These are phyloP conservation scores for Naematelia encephala DNA, from an alignment of 768 basidiomycete species.

Conservation along the genomic window DNA sequence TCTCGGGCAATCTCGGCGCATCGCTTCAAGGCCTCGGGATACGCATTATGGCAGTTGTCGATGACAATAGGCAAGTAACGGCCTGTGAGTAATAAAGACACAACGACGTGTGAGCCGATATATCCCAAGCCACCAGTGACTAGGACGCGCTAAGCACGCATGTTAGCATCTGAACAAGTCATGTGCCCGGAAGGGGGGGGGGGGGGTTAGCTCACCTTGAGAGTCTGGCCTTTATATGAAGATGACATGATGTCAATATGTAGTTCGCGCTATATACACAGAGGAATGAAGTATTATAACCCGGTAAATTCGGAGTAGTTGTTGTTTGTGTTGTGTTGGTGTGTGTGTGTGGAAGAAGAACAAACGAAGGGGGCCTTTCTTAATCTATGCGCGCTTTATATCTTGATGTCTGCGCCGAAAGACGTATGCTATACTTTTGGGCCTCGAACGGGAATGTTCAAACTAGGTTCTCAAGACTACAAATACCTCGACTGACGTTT, in stretches of 20 bases:
- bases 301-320: too few relatives aligned
- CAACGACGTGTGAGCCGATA: slow-evolving; percentile 89
- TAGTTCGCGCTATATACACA: neutral
- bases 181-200: neutral
- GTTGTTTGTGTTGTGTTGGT: too few relatives aligned
- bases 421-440: too few relatives aligned
- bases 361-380: too few relatives aligned
- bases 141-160: slow-evolving; percentile 21
- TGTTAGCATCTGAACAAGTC: neutral
- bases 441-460: too few relatives aligned
- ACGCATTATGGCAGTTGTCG: slow-evolving; percentile 93
- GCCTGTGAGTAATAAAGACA: slow-evolving; percentile 75
- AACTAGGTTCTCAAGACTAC: too few relatives aligned
- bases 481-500: too few relatives aligned
- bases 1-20: slow-evolving; percentile 70
- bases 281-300: too few relatives aligned
- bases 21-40: slow-evolving; percentile 67
- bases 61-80: slow-evolving; percentile 88
- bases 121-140: slow-evolving; percentile 47
- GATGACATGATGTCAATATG: neutral
- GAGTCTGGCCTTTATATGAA: neutral
- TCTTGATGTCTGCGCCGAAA: too few relatives aligned
- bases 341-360: too few relatives aligned
- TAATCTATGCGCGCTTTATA: too few relatives aligned
- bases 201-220: neutral